Percentiles rank a stretch among this genome's conserved stretches.
These are phyloP conservation scores for Scleromitrula shiraiana DNA, from an alignment of 2,329 filamentous ascomycete species.

Conservation along the genomic window DNA sequence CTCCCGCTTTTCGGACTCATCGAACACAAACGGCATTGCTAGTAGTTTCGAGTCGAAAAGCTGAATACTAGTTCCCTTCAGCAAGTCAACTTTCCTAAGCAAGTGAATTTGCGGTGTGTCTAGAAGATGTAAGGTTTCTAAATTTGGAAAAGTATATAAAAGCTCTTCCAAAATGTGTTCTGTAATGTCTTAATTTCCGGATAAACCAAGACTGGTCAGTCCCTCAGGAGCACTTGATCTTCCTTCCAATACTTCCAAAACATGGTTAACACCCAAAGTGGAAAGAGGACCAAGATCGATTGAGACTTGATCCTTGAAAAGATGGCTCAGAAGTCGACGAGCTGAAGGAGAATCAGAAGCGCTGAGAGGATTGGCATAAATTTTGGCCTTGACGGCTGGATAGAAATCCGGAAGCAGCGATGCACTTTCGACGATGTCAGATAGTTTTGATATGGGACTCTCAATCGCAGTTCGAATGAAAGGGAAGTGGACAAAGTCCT, in stretches of 20 bases:
- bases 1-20: neutral
- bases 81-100: neutral
- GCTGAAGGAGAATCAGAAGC: neutral
- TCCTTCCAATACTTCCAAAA: constrained; percentile 1
- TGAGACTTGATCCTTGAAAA: neutral
- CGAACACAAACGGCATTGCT: neutral
- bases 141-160: neutral
- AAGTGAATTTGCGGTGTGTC: neutral
- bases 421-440: neutral
- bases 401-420: constrained; percentile 4
- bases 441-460: neutral
- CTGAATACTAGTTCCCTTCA: neutral
- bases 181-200: constrained; percentile 1
- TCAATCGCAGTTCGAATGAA: neutral
- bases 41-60: constrained; percentile 4
- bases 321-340: neutral
- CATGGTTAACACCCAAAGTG: neutral
- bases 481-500: neutral
- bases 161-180: neutral
- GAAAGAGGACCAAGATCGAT: constrained; percentile 3
- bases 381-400: neutral
- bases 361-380: constrained; percentile 1
- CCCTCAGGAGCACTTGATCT: neutral
- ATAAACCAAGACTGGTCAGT: neutral
- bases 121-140: neutral